Evolutionary conservation across 371 early-diverging fungal species (phyloP).

Genomic region (Massospora cicadina): DNA sequence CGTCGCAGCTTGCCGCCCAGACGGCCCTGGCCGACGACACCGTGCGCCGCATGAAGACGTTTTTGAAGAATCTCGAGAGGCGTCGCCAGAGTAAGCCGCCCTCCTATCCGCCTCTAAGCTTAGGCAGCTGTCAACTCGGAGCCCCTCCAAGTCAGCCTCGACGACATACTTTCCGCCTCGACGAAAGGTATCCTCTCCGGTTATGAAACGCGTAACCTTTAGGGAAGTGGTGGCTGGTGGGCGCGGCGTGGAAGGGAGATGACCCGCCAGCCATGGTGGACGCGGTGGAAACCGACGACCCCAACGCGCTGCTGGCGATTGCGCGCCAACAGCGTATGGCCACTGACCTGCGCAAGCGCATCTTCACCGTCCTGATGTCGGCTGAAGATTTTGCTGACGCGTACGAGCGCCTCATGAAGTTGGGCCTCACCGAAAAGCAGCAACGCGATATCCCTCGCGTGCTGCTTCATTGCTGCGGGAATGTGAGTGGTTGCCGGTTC

Average conservation of each 20-base stretch:
- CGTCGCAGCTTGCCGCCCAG: constrained; percentile 22
- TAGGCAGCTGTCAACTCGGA: constrained; percentile 26
- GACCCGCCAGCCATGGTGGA: constrained; percentile 25
- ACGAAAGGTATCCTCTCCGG: constrained; percentile 38
- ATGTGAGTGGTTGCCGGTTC: constrained; percentile 25
- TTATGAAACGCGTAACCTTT: neutral
- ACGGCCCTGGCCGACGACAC: constrained; percentile 32
- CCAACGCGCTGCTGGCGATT: constrained; percentile 39
- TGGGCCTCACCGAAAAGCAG: constrained; percentile 73
- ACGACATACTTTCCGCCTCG: constrained; percentile 67
- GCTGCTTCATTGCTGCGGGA: constrained; percentile 69
- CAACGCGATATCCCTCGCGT: constrained; percentile 89
- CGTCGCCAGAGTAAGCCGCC: constrained; percentile 25
- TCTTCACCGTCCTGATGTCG: constrained; percentile 83
- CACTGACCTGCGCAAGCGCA: constrained; percentile 79
- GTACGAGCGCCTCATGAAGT: constrained; percentile 61
- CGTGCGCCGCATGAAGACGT: constrained; percentile 58
- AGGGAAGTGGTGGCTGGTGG: constrained; percentile 77
- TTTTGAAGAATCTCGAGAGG: constrained; percentile 44
- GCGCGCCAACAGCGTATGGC: constrained; percentile 86
- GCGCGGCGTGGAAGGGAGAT: constrained; percentile 62
- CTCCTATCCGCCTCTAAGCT: neutral
- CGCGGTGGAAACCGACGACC: constrained; percentile 20
- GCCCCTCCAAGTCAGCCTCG: constrained; percentile 66
- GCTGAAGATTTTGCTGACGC: constrained; percentile 82